Evolutionary conservation across 495 filamentous ascomycete genomes (phyloP).

Genomic region (Xylaria castorea): DNA sequence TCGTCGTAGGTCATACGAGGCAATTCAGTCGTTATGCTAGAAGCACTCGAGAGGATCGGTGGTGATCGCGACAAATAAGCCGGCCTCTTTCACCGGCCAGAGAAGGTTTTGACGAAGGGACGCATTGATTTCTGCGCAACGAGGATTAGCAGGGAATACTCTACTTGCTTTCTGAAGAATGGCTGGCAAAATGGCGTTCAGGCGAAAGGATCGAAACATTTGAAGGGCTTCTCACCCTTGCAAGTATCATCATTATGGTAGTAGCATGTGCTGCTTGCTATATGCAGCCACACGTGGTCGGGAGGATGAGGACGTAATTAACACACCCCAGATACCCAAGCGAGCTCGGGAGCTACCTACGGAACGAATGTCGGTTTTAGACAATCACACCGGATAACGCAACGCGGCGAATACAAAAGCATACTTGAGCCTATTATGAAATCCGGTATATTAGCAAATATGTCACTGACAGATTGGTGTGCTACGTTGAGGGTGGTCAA

Average conservation of each 20-base stretch:
- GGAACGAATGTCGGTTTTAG: conserved; percentile 14
- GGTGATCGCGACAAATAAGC: conserved; percentile 49
- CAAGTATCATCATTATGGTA: not conserved
- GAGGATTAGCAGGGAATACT: conserved; percentile 18
- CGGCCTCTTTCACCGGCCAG: not conserved
- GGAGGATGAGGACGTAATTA: conserved; percentile 6
- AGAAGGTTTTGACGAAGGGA: conserved; percentile 4
- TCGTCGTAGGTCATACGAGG: conserved; percentile 72
- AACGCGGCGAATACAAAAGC: conserved; percentile 5
- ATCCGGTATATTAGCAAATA: conserved; percentile 10
- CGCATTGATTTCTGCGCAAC: conserved; percentile 7
- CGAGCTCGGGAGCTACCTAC: conserved; percentile 9
- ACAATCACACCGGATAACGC: not conserved
- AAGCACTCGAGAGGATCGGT: conserved; percentile 71
- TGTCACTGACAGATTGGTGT: not conserved
- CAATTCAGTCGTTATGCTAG: conserved; percentile 95
- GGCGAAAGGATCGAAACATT: conserved; percentile 26
- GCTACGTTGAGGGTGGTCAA: not conserved
- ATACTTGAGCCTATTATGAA: conserved; percentile 7
- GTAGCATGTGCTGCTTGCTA: conserved; percentile 1
- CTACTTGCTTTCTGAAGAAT: conserved; percentile 3
- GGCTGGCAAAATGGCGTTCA: conserved; percentile 26
- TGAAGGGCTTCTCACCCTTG: conserved; percentile 5
- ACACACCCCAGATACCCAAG: conserved; percentile 6
- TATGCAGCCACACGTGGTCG: not conserved